These are phyloP conservation scores for Trichoderma atroviride DNA, from an alignment of 2,329 filamentous ascomycete species.

Conservation along the genomic window DNA sequence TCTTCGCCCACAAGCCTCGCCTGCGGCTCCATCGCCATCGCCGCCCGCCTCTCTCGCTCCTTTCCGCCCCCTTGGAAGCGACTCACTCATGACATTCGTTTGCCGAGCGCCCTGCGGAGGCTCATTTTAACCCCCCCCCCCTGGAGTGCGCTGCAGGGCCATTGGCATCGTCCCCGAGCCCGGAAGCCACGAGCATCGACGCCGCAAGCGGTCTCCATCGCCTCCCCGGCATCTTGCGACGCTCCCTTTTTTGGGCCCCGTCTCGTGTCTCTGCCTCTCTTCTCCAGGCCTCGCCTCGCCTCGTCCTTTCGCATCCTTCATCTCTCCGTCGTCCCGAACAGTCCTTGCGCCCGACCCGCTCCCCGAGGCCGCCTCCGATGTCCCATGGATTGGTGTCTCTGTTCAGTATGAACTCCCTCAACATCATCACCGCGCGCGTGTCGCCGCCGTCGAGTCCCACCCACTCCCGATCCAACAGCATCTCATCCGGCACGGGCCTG, in stretches of 20 bases:
- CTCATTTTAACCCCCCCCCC: constrained; percentile 26
- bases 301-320: background rate
- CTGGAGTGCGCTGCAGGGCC: constrained; percentile 23
- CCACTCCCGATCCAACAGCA: constrained; percentile 63
- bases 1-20: constrained; percentile 1
- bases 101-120: constrained; percentile 22
- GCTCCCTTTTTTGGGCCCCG: constrained; percentile 10
- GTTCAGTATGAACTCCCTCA: constrained; percentile 90
- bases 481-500: constrained; percentile 54
- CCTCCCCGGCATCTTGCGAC: constrained; percentile 11
- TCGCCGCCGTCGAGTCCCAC: constrained; percentile 60
- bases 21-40: constrained; percentile 12
- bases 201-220: constrained; percentile 22
- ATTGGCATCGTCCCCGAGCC: constrained; percentile 8
- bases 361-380: constrained; percentile 22
- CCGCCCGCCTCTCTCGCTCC: constrained; percentile 6
- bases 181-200: background rate
- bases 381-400: constrained; percentile 56
- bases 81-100: constrained; percentile 27
- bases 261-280: background rate
- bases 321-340: background rate
- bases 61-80: constrained; percentile 14
- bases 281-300: background rate
- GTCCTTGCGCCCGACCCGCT: background rate
- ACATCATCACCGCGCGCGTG: constrained; percentile 86